These are phyloP conservation scores for Trichoderma sp. DNA, from an alignment of 2,329 filamentous ascomycete genomes.

Conservation along the genomic window DNA sequence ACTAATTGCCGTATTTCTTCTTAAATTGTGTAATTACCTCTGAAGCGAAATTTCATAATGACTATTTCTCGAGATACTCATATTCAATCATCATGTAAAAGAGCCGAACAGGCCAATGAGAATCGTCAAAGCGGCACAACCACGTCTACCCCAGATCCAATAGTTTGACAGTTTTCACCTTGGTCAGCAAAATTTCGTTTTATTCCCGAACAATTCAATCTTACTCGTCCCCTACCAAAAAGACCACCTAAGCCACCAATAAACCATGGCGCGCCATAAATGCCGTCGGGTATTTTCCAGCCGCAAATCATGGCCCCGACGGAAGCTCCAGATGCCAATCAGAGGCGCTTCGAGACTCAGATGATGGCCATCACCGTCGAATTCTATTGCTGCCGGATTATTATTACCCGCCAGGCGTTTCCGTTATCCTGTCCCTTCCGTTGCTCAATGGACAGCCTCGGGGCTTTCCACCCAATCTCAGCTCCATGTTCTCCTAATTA, in stretches of 20 bases:
- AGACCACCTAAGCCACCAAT: not conserved
- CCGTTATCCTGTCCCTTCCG: not conserved
- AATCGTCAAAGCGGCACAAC: not conserved
- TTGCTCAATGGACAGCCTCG: conserved; percentile 8
- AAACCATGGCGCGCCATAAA: not conserved
- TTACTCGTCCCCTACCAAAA: not conserved
- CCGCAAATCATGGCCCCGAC: not conserved
- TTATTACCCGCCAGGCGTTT: not conserved
- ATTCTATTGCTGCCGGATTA: not conserved
- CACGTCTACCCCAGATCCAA: not conserved
- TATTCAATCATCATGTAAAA: not conserved
- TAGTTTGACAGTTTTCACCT: not conserved
- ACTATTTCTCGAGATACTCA: not conserved
- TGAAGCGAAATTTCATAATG: not conserved
- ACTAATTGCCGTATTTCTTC: not conserved
- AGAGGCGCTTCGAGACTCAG: not conserved
- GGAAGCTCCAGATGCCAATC: conserved; percentile 10
- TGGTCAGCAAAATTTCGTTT: not conserved
- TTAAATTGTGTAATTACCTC: not conserved
- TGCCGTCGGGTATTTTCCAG: conserved; percentile 12
- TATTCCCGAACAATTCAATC: not conserved
- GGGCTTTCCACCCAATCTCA: not conserved
- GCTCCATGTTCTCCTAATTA: not conserved
- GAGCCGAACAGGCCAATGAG: not conserved
- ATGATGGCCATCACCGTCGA: not conserved